Base-by-base conservation (phyloP, 1,139 yeast species). In the Yamadazyma buinensis region DNA sequence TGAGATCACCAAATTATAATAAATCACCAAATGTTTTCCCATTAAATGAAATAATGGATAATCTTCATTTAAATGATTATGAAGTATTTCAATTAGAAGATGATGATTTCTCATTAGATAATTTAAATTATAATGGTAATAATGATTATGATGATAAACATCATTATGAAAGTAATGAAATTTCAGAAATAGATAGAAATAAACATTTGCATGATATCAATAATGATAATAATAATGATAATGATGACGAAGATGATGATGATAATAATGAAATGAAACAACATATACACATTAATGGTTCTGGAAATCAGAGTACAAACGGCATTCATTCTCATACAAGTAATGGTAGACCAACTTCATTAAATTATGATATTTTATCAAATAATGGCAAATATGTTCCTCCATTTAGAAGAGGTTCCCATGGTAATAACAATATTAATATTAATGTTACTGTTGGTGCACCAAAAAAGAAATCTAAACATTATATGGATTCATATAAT, bases 321-420 rank as follows among this genome's bases (percentile, higher is more conserved):
- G 15, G 15, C 12, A 15, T 26, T 1, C 30, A 26, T 17, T 25
- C 27, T 26, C 36, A 39, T 10, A 33, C 34, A 29, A 11, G 6
- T 30, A 25, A 17, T 28, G 31, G 20, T 8, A 40, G 52, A 35
- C 53, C 54, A 23, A 31, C 33, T 22, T 48, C 54, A 11, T 38
- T 38, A 29, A 43, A 44, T n/a, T 36, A 43, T 26, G 45, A 47
- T 23, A 36, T 43, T 27, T 41, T 48, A 15, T 35, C 50, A 1
- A 40, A 54, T 26, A 59, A 67, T 25, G 83, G 83, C 1, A 80
- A 79, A 51, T 83, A 83, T 47, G 62, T 83, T 29, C 90, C 90
- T 20, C 92, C 90, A 13, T 80, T 75, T 51, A 63, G 84, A 49
- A 67, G 90, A 51, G 68, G 68, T 0, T 64, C 73, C 2, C 64